phyloP scores from a whole-genome alignment of 2,329 filamentous ascomycete species.

The Fusarium praegraminearum region DNA sequence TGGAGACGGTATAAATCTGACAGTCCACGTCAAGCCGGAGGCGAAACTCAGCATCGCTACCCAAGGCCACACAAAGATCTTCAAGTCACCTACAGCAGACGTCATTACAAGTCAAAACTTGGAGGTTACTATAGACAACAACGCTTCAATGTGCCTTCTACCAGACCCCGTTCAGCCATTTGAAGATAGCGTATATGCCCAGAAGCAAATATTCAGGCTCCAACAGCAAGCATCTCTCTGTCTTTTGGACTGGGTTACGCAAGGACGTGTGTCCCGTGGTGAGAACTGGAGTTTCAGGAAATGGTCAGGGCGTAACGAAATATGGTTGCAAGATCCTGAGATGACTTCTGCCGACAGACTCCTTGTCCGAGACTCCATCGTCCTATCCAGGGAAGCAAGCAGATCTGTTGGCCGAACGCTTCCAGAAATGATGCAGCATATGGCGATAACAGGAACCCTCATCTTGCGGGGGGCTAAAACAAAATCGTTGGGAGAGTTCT shows the following conservation, averaged over 20 bases:
- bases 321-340: constrained; percentile 67
- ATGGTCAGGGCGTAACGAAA: constrained; percentile 89
- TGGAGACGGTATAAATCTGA: constrained; percentile 83
- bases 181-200: constrained; percentile 83
- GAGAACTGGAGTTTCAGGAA: constrained; percentile 87
- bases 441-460: constrained; percentile 85
- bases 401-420: constrained; percentile 57
- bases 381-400: constrained; percentile 71
- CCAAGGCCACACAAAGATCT: constrained; percentile 93
- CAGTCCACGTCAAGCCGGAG: constrained; percentile 71
- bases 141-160: constrained; percentile 73
- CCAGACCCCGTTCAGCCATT: constrained; percentile 97
- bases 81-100: constrained; percentile 75
- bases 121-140: constrained; percentile 61
- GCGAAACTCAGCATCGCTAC: constrained; percentile 77
- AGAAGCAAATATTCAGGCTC: constrained; percentile 81
- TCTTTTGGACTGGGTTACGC: constrained; percentile 93
- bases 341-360: constrained; percentile 64
- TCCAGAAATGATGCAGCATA: constrained; percentile 75
- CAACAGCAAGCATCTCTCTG: constrained; percentile 73
- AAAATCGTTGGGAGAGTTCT: constrained; percentile 74
- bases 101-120: constrained; percentile 70
- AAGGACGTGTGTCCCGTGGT: constrained; percentile 84
- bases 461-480: constrained; percentile 82
- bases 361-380: constrained; percentile 85